These are phyloP conservation scores for Kalaharituber pfeilii DNA, from an alignment of 2,329 filamentous ascomycete genomes.

Conservation along the genomic window DNA sequence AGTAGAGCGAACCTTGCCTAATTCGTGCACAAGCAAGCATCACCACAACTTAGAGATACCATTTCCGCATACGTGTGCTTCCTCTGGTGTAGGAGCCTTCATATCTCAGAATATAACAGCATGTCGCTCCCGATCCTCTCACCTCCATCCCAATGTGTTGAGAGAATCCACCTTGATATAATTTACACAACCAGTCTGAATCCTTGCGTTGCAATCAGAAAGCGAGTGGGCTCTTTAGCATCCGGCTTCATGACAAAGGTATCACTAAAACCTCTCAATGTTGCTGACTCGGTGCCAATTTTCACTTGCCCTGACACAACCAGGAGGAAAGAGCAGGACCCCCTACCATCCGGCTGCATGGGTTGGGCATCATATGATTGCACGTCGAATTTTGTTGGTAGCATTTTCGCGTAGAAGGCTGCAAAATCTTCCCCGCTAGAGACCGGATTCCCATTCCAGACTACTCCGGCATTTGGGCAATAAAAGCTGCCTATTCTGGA, in stretches of 20 bases:
- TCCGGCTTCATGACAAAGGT: slow-evolving; percentile 58
- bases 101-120: too few relatives aligned
- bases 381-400: slow-evolving; percentile 48
- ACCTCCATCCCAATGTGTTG: too few relatives aligned
- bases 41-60: too few relatives aligned
- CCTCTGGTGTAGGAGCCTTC: too few relatives aligned
- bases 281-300: slow-evolving; percentile 45
- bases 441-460: slow-evolving; percentile 59
- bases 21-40: too few relatives aligned
- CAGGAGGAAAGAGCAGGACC: slow-evolving; percentile 54
- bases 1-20: too few relatives aligned
- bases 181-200: slow-evolving; percentile 22
- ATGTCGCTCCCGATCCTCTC: too few relatives aligned
- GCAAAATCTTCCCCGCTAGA: slow-evolving; percentile 47
- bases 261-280: slow-evolving; percentile 58
- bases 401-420: slow-evolving; percentile 48
- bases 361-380: slow-evolving; percentile 57
- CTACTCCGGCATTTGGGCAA: slow-evolving; percentile 47
- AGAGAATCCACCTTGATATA: too few relatives aligned
- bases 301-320: slow-evolving; percentile 55
- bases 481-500: slow-evolving; percentile 51
- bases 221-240: slow-evolving; percentile 13
- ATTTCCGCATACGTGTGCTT: too few relatives aligned
- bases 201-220: slow-evolving; percentile 18
- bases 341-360: slow-evolving; percentile 27